Conservation (phyloP, 768 basidiomycete species). For the Amanita subjunquillea region DNA sequence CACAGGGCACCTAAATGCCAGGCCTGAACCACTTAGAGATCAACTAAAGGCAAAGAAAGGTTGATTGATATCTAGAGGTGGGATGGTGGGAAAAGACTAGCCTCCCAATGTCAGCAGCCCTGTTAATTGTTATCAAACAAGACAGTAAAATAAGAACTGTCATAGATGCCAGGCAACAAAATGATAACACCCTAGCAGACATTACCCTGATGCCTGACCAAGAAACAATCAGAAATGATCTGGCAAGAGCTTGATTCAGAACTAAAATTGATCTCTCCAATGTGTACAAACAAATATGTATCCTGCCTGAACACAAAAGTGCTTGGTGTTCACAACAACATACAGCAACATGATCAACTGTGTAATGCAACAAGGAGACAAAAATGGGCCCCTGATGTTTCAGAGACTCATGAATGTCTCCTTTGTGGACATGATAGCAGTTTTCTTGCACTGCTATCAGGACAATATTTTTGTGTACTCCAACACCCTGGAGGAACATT, state of each 20-base stretch:
- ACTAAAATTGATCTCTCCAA: not conserved
- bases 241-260: not conserved
- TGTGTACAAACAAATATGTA: not conserved
- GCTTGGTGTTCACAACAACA: not conserved
- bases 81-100: too few relatives aligned
- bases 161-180: constrained; percentile 23
- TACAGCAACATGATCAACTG: constrained; percentile 14
- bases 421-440: constrained; percentile 16
- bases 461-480: constrained; percentile 27
- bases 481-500: constrained; percentile 20
- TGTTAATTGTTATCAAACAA: constrained; percentile 18
- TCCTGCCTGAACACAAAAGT: not conserved
- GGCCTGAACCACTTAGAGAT: not conserved
- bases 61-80: not conserved
- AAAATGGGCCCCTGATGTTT: constrained; percentile 14
- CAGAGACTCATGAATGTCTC: constrained; percentile 23
- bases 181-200: constrained; percentile 30
- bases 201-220: constrained; percentile 15
- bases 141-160: constrained; percentile 21
- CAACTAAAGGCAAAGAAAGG: not conserved
- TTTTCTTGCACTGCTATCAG: constrained; percentile 23
- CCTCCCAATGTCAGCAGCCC: not conserved
- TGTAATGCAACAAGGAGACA: constrained; percentile 24
- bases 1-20: not conserved
- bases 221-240: not conserved